phyloP scores from a whole-genome alignment of 192 early-diverging fungal species.

The Linnemannia hyalina region DNA sequence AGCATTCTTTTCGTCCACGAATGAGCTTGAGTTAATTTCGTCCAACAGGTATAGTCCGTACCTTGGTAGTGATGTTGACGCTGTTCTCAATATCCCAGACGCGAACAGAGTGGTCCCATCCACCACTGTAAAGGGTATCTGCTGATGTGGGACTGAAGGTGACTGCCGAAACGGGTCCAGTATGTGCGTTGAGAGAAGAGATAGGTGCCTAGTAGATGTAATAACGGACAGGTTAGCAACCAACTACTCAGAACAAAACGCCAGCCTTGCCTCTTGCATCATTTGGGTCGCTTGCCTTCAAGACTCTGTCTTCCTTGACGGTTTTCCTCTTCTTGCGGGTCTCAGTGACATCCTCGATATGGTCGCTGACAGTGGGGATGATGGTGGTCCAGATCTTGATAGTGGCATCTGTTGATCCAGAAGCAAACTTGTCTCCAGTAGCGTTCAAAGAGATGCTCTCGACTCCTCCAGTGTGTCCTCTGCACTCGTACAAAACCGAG shows the following conservation, averaged over 20 bases:
- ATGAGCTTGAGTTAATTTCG: background rate
- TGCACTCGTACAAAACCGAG: constrained; percentile 74
- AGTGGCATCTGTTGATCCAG: constrained; percentile 81
- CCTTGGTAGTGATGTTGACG: constrained; percentile 81
- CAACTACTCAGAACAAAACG: background rate
- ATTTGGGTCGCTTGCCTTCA: constrained; percentile 39
- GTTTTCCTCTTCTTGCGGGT: constrained; percentile 67
- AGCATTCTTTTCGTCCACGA: constrained; percentile 1
- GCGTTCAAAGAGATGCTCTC: constrained; percentile 79
- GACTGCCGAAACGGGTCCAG: constrained; percentile 81
- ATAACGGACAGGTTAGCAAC: background rate
- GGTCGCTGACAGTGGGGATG: constrained; percentile 40
- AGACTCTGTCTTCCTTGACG: constrained; percentile 56
- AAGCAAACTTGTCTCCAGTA: constrained; percentile 70
- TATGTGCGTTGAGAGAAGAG: constrained; percentile 74
- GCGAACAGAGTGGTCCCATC: constrained; percentile 94
- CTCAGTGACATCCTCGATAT: constrained; percentile 48
- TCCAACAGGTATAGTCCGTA: constrained; percentile 26
- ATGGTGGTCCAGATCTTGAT: constrained; percentile 84
- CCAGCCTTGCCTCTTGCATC: background rate
- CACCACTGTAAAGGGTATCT: constrained; percentile 84
- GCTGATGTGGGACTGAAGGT: constrained; percentile 69
- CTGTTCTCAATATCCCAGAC: constrained; percentile 89
- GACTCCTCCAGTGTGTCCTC: constrained; percentile 85
- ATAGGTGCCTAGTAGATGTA: constrained; percentile 50